Conservation (phyloP, 768 basidiomycete species). For the Podaxis pistillaris region DNA sequence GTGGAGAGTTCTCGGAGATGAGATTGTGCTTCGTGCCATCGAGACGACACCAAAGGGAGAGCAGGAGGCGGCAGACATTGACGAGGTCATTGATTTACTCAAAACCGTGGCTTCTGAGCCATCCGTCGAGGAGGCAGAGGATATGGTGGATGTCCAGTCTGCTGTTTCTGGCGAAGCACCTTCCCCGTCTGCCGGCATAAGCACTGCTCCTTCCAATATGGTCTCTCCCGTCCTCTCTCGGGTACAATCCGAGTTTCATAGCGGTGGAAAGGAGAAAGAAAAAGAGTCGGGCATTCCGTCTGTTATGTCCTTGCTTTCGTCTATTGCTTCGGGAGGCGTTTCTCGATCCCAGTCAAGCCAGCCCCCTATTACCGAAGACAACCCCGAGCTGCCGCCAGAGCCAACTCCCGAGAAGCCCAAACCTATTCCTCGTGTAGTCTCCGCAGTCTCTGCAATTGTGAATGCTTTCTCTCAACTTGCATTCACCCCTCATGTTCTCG, state of each 20-base stretch:
- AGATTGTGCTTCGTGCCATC: conserved; percentile 55
- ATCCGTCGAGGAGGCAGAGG: conserved; percentile 34
- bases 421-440: conserved; percentile 46
- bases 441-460: conserved; percentile 63
- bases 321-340: conserved; percentile 47
- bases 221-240: conserved; percentile 57
- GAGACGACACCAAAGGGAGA: conserved; percentile 29
- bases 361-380: conserved; percentile 37
- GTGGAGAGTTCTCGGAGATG: conserved; percentile 69
- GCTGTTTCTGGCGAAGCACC: conserved; percentile 37
- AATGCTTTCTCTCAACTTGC: conserved; percentile 67
- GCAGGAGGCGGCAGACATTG: conserved; percentile 21
- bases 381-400: conserved; percentile 23
- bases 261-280: conserved; percentile 38
- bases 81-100: conserved; percentile 29
- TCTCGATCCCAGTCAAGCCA: conserved; percentile 61
- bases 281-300: conserved; percentile 47
- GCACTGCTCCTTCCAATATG: conserved; percentile 29
- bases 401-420: conserved; percentile 24
- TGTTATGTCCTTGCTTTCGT: conserved; percentile 64
- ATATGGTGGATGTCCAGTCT: conserved; percentile 43
- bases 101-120: conserved; percentile 42
- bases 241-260: conserved; percentile 53
- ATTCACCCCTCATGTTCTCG: conserved; percentile 63
- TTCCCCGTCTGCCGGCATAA: conserved; percentile 29